Evolutionary conservation across 441 rosid genomes (phyloP), one percentile per base, ranked within the genome.

Genomic region (Corymbia calophylla): DNA sequence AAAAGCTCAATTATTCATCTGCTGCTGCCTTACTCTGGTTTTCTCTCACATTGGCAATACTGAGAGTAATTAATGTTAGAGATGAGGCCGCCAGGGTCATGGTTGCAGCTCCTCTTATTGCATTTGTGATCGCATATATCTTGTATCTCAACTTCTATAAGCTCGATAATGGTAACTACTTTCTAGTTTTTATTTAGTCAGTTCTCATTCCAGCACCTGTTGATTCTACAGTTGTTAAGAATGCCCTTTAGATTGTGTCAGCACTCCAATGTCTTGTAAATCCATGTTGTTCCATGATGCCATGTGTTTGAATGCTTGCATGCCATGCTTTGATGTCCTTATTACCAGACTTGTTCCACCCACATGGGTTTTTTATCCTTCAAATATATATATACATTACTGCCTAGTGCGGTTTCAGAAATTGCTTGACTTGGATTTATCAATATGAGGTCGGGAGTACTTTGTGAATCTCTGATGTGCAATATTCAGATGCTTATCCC

Each of bases 61-160:
- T 95, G 87, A 93, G 98, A 92, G 91, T 94, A 87, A 95, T 97
- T 91, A 93, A 93, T 88, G 94, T 96, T 88, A 93, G 93, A 86
- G 95, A 90, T 49, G 97, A 96, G 95, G 98, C 99, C 89, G 89
- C 97, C 53, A 93, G 97, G 92, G 98, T 98, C 92, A 98, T 96
- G 99, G 96, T 95, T 88, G 94, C 99, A 70, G 97, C 99, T 92
- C 99, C 99, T 18, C 91, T 97, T 89, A 91, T 96, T 64, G 99
- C 99, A 88, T 96, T 96, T 77, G 94, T 95, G 44, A 94, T 96
- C 29, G 95, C 98, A 70, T 98, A 96, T 92, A 94, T 98, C 91
- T 89, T 97, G 89, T 96, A 92, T 94, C 93, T 98, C 88, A 97
- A 97, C 94, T 91, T 94, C 91, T 97, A 94, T 91, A 91, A 93